These are phyloP conservation scores for Dothiorella sarmentorum DNA, from an alignment of 2,329 filamentous ascomycete genomes.

Conservation along the genomic window DNA sequence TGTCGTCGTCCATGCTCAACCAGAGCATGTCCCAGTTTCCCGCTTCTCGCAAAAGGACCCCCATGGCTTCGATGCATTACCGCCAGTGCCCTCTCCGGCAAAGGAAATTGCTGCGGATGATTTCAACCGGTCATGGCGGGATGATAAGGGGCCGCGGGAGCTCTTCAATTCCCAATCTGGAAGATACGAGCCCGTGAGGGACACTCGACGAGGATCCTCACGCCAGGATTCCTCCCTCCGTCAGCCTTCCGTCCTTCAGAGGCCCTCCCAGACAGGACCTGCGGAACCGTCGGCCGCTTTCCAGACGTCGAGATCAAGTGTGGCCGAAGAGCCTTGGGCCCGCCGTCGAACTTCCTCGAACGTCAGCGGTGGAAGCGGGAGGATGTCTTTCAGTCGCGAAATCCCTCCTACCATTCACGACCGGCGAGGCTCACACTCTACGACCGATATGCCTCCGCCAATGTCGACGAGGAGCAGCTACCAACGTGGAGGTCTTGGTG, in stretches of 20 bases:
- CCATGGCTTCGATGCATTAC: slow-evolving; percentile 53
- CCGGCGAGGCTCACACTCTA: slow-evolving; percentile 15
- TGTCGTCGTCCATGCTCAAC: slow-evolving; percentile 55
- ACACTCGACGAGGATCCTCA: slow-evolving; percentile 63
- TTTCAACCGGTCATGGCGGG: slow-evolving; percentile 82
- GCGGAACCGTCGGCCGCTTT: slow-evolving; percentile 84
- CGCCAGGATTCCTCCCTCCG: slow-evolving; percentile 66
- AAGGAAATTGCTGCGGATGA: slow-evolving; percentile 93
- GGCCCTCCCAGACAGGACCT: slow-evolving; percentile 60
- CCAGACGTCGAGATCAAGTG: slow-evolving; percentile 71
- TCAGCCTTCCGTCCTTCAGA: slow-evolving; percentile 75
- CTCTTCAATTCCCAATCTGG: slow-evolving; percentile 95
- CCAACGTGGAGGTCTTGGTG: not conserved
- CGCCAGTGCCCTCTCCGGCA: slow-evolving; percentile 51
- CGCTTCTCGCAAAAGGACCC: slow-evolving; percentile 56
- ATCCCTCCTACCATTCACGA: not conserved
- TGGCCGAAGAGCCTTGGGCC: slow-evolving; percentile 60
- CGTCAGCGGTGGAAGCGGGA: slow-evolving; percentile 72
- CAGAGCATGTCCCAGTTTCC: slow-evolving; percentile 40
- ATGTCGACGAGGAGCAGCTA: not conserved
- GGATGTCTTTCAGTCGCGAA: slow-evolving; percentile 55
- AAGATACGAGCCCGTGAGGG: slow-evolving; percentile 81
- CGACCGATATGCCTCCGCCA: slow-evolving; percentile 11
- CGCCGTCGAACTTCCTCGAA: slow-evolving; percentile 85
- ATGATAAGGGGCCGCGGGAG: slow-evolving; percentile 68